A percentile compares a stretch with the other conserved stretches of the same genome.
Evolutionary conservation across 495 filamentous ascomycete species (phyloP).

Genomic region (Margaritispora aquatica): DNA sequence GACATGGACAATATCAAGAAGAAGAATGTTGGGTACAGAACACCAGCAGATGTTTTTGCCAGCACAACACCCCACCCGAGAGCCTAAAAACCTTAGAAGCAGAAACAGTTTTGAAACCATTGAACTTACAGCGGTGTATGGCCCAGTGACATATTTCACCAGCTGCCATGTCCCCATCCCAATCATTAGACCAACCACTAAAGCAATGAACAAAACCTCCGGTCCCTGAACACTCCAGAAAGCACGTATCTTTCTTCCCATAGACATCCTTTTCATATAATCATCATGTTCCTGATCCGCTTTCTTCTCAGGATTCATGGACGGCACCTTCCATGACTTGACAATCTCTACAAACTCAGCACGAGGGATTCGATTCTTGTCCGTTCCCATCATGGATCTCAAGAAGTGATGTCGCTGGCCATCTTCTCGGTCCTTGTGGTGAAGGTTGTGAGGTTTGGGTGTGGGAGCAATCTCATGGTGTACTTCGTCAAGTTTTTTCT

Average conservation of each 20-base stretch:
- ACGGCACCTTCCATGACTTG: constrained; percentile 29
- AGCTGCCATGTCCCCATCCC: constrained; percentile 35
- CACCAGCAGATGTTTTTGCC: constrained; percentile 32
- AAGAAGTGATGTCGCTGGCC: constrained; percentile 31
- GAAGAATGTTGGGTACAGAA: constrained; percentile 34
- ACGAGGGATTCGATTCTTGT: constrained; percentile 23
- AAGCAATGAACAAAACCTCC: constrained; percentile 25
- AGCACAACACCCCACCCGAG: constrained; percentile 34
- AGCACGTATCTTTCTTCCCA: constrained; percentile 22
- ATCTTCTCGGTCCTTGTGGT: constrained; percentile 13
- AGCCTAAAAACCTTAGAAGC: constrained; percentile 7
- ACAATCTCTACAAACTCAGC: constrained; percentile 28
- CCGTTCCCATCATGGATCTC: constrained; percentile 27
- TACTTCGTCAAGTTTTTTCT: constrained; percentile 30
- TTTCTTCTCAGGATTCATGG: constrained; percentile 23
- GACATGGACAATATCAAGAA: constrained; percentile 35
- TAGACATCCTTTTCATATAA: constrained; percentile 21
- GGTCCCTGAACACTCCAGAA: constrained; percentile 31
- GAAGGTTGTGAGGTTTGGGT: constrained; percentile 25
- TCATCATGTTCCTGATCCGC: constrained; percentile 20
- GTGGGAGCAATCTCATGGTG: constrained; percentile 30
- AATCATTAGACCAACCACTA: constrained; percentile 29
- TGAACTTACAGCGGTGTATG: background rate
- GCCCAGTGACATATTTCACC: constrained; percentile 26
- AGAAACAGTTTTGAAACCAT: background rate